A percentile compares a stretch with the other conserved stretches of the same genome.
phyloP scores from a whole-genome alignment of 2,329 filamentous ascomycete species.

The Lasiodiplodia sp. region DNA sequence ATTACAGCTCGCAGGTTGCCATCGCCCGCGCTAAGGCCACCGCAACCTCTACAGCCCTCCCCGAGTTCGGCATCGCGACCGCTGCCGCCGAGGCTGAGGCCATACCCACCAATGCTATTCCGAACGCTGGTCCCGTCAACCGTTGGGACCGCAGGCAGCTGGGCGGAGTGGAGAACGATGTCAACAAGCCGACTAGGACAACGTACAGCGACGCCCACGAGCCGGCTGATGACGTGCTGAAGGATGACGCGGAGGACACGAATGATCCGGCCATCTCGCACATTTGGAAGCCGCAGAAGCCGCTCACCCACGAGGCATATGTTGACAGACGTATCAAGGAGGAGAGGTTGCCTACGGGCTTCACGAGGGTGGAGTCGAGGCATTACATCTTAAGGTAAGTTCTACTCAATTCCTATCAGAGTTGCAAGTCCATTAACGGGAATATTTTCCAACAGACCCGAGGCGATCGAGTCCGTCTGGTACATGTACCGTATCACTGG shows the following conservation, averaged over 20 bases:
- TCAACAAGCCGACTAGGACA: conserved; percentile 18
- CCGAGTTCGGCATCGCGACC: conserved; percentile 21
- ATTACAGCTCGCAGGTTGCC: conserved; percentile 43
- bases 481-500: conserved; percentile 79
- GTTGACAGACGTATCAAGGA: conserved; percentile 48
- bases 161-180: conserved; percentile 33
- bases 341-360: conserved; percentile 61
- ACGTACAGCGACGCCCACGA: conserved; percentile 25
- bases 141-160: conserved; percentile 28
- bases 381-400: conserved; percentile 68
- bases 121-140: background rate
- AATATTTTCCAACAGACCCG: conserved; percentile 55
- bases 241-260: conserved; percentile 28
- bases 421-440: background rate
- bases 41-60: conserved; percentile 34
- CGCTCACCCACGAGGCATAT: conserved; percentile 45
- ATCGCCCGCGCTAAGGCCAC: conserved; percentile 42
- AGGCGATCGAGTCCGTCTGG: conserved; percentile 83
- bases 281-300: conserved; percentile 33
- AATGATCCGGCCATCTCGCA: conserved; percentile 28
- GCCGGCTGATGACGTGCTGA: background rate
- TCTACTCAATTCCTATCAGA: background rate
- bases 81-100: conserved; percentile 33
- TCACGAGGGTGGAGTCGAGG: conserved; percentile 62
- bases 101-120: conserved; percentile 21